Evolutionary conservation across 306 rosid genomes (phyloP).

Genomic region (Cucurbita maxima): DNA sequence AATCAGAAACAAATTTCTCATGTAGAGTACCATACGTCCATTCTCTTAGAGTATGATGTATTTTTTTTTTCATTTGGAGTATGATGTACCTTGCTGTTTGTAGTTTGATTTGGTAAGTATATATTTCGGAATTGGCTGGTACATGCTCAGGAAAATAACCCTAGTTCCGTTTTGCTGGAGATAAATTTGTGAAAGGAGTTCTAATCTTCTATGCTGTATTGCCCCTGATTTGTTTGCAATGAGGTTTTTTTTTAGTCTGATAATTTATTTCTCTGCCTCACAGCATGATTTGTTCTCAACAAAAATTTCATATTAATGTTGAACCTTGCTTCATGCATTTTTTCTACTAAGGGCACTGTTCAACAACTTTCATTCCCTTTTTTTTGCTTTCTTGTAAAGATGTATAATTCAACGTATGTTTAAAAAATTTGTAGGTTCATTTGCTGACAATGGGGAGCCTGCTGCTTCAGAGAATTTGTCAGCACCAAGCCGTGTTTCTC

Average conservation of each 20-base stretch:
- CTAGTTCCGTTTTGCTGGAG: background rate
- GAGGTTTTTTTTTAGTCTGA: background rate
- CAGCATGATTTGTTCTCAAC: background rate
- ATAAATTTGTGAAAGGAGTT: background rate
- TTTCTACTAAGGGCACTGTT: background rate
- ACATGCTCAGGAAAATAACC: background rate
- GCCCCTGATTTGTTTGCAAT: background rate
- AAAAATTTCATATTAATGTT: background rate
- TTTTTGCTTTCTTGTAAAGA: background rate
- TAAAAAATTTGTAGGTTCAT: constrained; percentile 22
- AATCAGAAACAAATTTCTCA: background rate
- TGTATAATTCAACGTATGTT: background rate
- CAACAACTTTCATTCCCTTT: background rate
- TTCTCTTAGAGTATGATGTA: background rate
- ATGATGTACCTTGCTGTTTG: background rate
- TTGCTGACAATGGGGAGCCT: constrained; percentile 22
- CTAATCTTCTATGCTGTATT: background rate
- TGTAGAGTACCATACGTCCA: background rate
- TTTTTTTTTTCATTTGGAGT: background rate
- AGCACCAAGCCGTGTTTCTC: constrained; percentile 38
- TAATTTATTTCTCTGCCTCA: background rate
- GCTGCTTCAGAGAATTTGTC: constrained; percentile 31
- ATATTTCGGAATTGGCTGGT: background rate
- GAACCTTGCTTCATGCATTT: background rate
- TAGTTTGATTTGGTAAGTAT: background rate